Percentiles rank a stretch among this genome's conserved stretches.
Conservation (phyloP, 345 rosid genomes). For the Euphorbia tirucalli region DNA sequence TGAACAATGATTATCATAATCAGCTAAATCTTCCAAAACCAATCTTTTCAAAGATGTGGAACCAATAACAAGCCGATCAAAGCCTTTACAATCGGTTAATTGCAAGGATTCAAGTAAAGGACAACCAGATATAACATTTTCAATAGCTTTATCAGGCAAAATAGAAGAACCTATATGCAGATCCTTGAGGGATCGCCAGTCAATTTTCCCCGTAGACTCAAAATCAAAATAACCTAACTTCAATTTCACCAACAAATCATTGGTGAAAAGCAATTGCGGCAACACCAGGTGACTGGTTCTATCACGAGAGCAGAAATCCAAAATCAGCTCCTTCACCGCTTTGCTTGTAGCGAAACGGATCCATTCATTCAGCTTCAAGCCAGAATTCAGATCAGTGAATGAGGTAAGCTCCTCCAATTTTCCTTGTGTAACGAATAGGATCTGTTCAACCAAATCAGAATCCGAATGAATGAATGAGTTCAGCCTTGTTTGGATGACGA, state of each 20-base stretch:
- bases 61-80: background rate
- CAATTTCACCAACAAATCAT: background rate
- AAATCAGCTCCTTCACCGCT: background rate
- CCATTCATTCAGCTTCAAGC: no score
- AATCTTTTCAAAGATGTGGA: background rate
- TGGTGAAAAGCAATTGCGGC: background rate
- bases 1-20: no score
- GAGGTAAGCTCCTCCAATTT: no score
- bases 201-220: background rate
- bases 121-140: background rate
- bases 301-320: no score
- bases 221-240: no score
- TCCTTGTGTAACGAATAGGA: no score
- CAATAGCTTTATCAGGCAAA: background rate
- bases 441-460: no score
- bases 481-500: no score
- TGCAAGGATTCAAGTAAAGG: background rate
- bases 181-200: background rate
- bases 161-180: background rate
- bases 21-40: background rate
- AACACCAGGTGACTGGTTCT: no score
- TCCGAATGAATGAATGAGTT: no score
- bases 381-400: no score
- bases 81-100: background rate
- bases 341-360: background rate